These are phyloP conservation scores for Sarocladiaceae sp. DNA, from an alignment of 2,329 filamentous ascomycete genomes.

Conservation along the genomic window DNA sequence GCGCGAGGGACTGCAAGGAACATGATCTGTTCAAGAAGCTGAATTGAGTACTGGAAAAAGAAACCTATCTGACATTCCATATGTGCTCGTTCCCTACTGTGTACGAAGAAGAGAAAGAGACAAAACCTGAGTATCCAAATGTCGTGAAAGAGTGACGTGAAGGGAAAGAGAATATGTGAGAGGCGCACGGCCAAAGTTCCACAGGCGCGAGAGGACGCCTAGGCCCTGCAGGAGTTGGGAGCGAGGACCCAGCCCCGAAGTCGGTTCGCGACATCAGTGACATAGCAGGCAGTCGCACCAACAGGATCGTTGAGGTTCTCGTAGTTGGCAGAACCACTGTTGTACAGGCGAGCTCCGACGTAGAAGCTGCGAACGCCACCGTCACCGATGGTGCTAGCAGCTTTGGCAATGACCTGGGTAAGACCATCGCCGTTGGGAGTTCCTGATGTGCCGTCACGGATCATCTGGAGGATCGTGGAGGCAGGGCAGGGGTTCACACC, in stretches of 20 bases:
- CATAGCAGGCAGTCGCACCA: conserved; percentile 17
- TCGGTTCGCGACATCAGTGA: conserved; percentile 18
- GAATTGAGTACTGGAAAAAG: too few relatives aligned
- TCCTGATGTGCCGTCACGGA: conserved; percentile 15
- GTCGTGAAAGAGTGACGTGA: background rate
- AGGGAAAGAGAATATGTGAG: background rate
- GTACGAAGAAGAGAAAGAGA: too few relatives aligned
- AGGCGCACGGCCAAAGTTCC: too few relatives aligned
- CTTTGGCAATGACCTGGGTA: conserved; percentile 11
- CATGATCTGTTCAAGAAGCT: too few relatives aligned
- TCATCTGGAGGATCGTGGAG: conserved; percentile 14
- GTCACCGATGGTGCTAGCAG: conserved; percentile 8
- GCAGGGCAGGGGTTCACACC: conserved; percentile 13
- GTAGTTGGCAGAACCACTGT: conserved; percentile 19
- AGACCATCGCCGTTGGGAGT: conserved; percentile 15
- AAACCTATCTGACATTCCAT: too few relatives aligned
- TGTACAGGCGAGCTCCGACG: conserved; percentile 18
- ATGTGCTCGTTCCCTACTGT: too few relatives aligned
- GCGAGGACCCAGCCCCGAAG: conserved; percentile 19
- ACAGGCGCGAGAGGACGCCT: background rate
- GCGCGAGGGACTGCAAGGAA: too few relatives aligned
- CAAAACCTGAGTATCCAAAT: background rate
- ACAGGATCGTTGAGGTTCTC: conserved; percentile 17
- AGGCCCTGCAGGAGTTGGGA: background rate
- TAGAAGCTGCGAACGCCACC: conserved; percentile 14